Base-by-base conservation (phyloP, 306 rosid genomes). In the Ormosia emarginata region DNA sequence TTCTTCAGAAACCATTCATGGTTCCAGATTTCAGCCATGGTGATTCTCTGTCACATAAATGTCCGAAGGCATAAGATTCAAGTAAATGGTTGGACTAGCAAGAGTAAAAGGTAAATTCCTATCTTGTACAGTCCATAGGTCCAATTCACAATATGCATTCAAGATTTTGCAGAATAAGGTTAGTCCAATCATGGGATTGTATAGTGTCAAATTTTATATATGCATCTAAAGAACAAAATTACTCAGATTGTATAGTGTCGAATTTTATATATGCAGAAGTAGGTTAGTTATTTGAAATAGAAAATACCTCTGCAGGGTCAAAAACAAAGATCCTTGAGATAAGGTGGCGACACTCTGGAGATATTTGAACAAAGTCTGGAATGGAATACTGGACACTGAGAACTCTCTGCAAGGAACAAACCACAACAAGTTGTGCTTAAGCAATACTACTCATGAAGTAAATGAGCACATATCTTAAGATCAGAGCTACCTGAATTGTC, bases 1-100 rank as follows among this genome's bases (percentile, higher is more conserved):
- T 92, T 94, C 95, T 83, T 90, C 83, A 90, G 81, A 85, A 94
- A 94, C 98, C 98, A 94, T 53, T 82, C 71, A 62, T 94, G 92
- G 88, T 87, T 94, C 84, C 89, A 89, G 71, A 94, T 94, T 81
- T 90, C 94, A 40, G 98, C 90, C 69, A 94, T 94, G 68, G 79
- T 82, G 53, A 94, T 94, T 80, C 98, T 89, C 97, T 94, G 90
- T 71, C 80, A 74, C 61, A 52, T 12, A 9, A 61, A 59, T 64
- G 76, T 61, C 71, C 78, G 58, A 57, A 80, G 44, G 84, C 77
- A 85, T 7, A 37, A 88, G 52, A 17, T 66, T n/a, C 55, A 36
- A 52, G 14, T 53, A 62, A 63, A 32, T 5, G 41, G 77, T 47
- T 13, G 41, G n/a, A 40, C 53, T 10, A 33, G 72, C 8, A 77